Conservation (phyloP, 2,329 filamentous ascomycete genomes). For the Fusarium clavum region DNA sequence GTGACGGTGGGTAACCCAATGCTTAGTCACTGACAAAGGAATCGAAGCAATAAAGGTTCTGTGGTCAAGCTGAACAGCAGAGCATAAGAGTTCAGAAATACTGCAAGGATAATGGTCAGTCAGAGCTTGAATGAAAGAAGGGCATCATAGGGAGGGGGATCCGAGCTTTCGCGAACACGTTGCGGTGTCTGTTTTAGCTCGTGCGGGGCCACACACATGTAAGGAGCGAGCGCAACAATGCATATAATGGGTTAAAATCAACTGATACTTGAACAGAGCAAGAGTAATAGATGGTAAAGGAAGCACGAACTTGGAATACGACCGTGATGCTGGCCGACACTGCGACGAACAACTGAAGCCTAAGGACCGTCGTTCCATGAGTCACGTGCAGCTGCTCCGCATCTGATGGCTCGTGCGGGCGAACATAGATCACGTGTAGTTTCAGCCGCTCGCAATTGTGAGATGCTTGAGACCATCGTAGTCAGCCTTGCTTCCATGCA, state of each 20-base stretch:
- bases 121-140: constrained; percentile 44
- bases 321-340: constrained; percentile 39
- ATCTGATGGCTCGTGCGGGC: constrained; percentile 41
- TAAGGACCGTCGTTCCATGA: constrained; percentile 28
- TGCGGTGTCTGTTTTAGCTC: constrained; percentile 35
- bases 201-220: constrained; percentile 47
- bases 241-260: constrained; percentile 53
- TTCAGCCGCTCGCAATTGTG: constrained; percentile 6
- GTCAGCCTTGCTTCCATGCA: constrained; percentile 17
- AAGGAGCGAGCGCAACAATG: constrained; percentile 51
- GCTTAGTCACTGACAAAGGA: constrained; percentile 28
- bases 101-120: constrained; percentile 45
- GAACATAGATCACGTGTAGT: constrained; percentile 40
- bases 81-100: constrained; percentile 40
- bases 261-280: constrained; percentile 56
- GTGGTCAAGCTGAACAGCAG: constrained; percentile 28
- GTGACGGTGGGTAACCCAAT: constrained; percentile 8
- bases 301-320: constrained; percentile 32
- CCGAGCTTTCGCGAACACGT: constrained; percentile 47
- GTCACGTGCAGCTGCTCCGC: constrained; percentile 47
- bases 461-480: background rate
- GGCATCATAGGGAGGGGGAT: constrained; percentile 46
- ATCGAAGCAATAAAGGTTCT: constrained; percentile 18
- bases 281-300: constrained; percentile 53
- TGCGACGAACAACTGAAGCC: constrained; percentile 39